A percentile compares a stretch with the other conserved stretches of the same genome.
Conservation (phyloP, 352 stramenopile species). For the Globisporangium solare region DNA sequence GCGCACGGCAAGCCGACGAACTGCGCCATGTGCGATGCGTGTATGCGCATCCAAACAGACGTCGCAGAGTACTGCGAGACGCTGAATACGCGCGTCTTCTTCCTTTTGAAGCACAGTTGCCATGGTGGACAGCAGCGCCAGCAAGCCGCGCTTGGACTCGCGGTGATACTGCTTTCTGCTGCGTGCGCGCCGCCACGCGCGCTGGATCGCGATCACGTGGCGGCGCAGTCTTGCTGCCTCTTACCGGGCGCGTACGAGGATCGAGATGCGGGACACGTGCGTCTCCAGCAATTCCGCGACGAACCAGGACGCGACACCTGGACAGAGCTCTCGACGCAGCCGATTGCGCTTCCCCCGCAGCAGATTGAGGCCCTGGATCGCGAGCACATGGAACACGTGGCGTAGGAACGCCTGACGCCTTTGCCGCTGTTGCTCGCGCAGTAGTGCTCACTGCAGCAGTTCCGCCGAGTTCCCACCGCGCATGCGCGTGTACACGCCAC, state of each 20-base stretch:
- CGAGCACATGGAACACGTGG: slow-evolving; percentile 5
- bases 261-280: neutral
- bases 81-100: slow-evolving; percentile 11
- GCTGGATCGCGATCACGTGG: slow-evolving; percentile 20
- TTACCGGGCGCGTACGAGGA: neutral
- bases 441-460: slow-evolving; percentile 7
- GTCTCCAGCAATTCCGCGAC: slow-evolving; percentile 5
- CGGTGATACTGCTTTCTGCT: slow-evolving; percentile 5
- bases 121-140: slow-evolving; percentile 20
- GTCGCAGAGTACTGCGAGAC: slow-evolving; percentile 1
- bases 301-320: neutral
- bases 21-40: slow-evolving; percentile 12
- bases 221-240: neutral
- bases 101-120: slow-evolving; percentile 13
- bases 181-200: slow-evolving; percentile 19
- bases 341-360: slow-evolving; percentile 6
- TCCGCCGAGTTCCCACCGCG: slow-evolving; percentile 5
- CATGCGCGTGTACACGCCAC: slow-evolving; percentile 4
- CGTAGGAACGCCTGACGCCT: slow-evolving; percentile 2
- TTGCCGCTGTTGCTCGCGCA: slow-evolving; percentile 1
- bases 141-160: slow-evolving; percentile 24
- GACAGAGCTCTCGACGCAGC: slow-evolving; percentile 4
- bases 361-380: slow-evolving; percentile 9
- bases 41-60: slow-evolving; percentile 1
- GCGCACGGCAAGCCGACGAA: slow-evolving; percentile 24